A percentile compares a stretch with the other conserved stretches of the same genome.
Evolutionary conservation across 441 rosid genomes (phyloP).

Genomic region (Syzygium syzygioides): DNA sequence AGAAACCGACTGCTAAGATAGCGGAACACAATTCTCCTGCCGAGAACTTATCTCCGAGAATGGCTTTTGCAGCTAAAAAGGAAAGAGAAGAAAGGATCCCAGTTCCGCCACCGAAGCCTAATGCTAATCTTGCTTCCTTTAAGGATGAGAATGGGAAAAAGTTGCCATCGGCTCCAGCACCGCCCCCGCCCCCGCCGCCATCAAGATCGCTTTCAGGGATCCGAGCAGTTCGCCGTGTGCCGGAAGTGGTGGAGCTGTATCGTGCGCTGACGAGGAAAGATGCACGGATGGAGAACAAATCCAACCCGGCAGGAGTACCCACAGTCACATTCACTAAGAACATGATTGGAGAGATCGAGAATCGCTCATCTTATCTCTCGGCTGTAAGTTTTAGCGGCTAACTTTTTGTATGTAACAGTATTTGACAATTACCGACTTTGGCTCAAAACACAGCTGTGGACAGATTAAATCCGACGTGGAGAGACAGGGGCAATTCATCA

Average conservation of each 20-base stretch:
- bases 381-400: constrained; percentile 57
- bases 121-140: not conserved
- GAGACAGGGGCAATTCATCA: constrained; percentile 48
- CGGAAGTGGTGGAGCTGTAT: constrained; percentile 77
- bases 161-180: constrained; percentile 18
- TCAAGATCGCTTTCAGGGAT: constrained; percentile 37
- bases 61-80: constrained; percentile 21
- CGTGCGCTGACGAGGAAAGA: constrained; percentile 69
- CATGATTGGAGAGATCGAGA: constrained; percentile 97
- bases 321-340: constrained; percentile 35
- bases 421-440: not conserved
- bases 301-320: constrained; percentile 30
- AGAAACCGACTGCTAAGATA: constrained; percentile 35
- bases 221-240: constrained; percentile 63
- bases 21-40: constrained; percentile 20
- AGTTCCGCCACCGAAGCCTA: constrained; percentile 29
- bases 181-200: constrained; percentile 80
- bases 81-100: constrained; percentile 25
- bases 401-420: not conserved
- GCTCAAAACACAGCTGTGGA: not conserved
- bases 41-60: constrained; percentile 20
- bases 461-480: constrained; percentile 69
- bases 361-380: constrained; percentile 76
- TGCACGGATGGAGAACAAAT: constrained; percentile 34
- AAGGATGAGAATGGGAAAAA: constrained; percentile 19